Evolutionary conservation across 2,329 filamentous ascomycete species (phyloP).

Genomic region (Epichloe baconii): DNA sequence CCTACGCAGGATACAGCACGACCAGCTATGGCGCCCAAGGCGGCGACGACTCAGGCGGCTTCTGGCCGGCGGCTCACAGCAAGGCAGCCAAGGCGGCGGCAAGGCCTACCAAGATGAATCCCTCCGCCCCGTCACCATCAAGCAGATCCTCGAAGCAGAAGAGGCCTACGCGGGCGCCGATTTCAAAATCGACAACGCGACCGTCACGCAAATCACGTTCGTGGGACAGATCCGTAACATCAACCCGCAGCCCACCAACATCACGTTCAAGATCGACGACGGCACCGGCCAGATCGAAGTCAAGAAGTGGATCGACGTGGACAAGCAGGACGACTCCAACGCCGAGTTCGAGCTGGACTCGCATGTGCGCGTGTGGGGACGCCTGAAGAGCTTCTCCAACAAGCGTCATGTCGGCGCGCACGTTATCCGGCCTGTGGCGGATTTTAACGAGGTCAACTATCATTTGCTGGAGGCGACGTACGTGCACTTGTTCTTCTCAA

Average conservation of each 20-base stretch:
- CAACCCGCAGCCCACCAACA: conserved; percentile 76
- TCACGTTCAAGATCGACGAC: conserved; percentile 88
- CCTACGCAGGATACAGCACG: conserved; percentile 36
- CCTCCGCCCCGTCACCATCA: conserved; percentile 86
- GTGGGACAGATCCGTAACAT: conserved; percentile 85
- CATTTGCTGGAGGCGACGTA: conserved; percentile 84
- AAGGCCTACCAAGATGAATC: conserved; percentile 66
- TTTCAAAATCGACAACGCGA: conserved; percentile 69
- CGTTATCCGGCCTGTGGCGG: conserved; percentile 63
- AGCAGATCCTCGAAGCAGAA: conserved; percentile 77
- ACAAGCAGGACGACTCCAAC: conserved; percentile 34
- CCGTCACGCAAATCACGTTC: conserved; percentile 62
- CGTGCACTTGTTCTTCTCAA: conserved; percentile 73
- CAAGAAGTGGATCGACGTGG: conserved; percentile 69
- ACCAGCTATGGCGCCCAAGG: conserved; percentile 38
- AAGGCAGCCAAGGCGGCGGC: conserved; percentile 38
- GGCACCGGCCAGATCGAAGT: conserved; percentile 87
- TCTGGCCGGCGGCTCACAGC: conserved; percentile 47
- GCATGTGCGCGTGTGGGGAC: conserved; percentile 78
- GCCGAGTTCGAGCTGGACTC: conserved; percentile 54
- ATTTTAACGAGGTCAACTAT: conserved; percentile 88
- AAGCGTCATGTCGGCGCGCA: conserved; percentile 72
- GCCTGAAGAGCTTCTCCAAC: conserved; percentile 70
- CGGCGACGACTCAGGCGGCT: conserved; percentile 49
- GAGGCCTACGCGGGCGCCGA: conserved; percentile 60